These are phyloP conservation scores for Ceratocystis smalleyi DNA, from an alignment of 2,329 filamentous ascomycete genomes.

Conservation along the genomic window DNA sequence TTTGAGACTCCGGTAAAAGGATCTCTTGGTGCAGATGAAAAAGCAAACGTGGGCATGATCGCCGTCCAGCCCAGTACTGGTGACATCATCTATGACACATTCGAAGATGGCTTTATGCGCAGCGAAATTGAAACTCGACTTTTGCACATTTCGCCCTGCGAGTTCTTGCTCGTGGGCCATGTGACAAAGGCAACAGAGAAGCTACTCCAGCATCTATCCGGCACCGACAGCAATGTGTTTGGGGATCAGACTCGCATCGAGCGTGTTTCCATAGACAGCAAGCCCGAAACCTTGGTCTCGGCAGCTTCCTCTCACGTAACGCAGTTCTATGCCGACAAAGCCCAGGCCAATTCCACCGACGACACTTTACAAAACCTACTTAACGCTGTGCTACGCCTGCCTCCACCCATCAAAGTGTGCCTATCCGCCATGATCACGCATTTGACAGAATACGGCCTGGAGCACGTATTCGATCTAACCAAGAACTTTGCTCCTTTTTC, in stretches of 20 bases:
- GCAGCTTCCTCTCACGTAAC: constrained; percentile 65
- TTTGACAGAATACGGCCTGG: constrained; percentile 75
- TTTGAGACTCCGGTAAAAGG: constrained; percentile 67
- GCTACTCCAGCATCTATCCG: constrained; percentile 74
- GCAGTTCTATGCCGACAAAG: constrained; percentile 77
- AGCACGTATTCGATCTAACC: constrained; percentile 90
- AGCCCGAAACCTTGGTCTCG: neutral
- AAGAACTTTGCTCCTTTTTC: constrained; percentile 97
- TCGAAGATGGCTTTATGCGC: constrained; percentile 95
- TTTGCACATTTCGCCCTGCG: constrained; percentile 86
- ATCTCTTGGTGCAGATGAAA: constrained; percentile 75
- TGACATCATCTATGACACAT: constrained; percentile 88
- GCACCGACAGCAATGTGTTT: constrained; percentile 80
- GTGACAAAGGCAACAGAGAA: constrained; percentile 86
- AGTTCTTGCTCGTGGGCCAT: constrained; percentile 83
- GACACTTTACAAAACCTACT: constrained; percentile 50
- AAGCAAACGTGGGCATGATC: constrained; percentile 77
- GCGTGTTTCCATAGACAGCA: constrained; percentile 31
- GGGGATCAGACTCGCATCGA: constrained; percentile 82
- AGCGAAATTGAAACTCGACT: constrained; percentile 91
- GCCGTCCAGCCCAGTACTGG: constrained; percentile 92
- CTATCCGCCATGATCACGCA: constrained; percentile 94
- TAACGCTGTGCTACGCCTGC: constrained; percentile 71
- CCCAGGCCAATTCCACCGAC: constrained; percentile 41
- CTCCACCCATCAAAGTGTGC: constrained; percentile 77